Conservation (phyloP, 2,329 filamentous ascomycete species). For the Bipolaris oryzae region DNA sequence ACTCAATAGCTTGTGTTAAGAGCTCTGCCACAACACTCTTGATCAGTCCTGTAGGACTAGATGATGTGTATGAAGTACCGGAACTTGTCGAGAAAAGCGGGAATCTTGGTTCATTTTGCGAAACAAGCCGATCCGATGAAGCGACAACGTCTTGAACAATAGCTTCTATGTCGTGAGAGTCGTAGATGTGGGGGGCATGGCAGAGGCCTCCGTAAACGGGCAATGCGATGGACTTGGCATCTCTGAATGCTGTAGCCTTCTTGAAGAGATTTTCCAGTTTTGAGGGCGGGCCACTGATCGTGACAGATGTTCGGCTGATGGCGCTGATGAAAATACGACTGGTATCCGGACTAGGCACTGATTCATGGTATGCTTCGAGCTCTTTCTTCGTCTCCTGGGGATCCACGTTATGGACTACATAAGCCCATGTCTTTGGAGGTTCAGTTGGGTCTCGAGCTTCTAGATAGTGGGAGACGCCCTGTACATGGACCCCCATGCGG, state of each 20-base stretch:
- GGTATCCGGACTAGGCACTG: conserved; percentile 24
- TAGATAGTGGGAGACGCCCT: conserved; percentile 52
- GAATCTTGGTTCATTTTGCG: conserved; percentile 43
- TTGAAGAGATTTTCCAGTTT: conserved; percentile 32
- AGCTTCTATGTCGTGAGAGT: conserved; percentile 30
- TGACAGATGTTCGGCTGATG: conserved; percentile 33
- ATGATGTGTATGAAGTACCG: conserved; percentile 38
- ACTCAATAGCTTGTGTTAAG: conserved; percentile 23
- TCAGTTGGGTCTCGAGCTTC: conserved; percentile 42
- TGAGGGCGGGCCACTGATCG: conserved; percentile 41
- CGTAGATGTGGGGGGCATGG: conserved; percentile 39
- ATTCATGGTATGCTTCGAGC: conserved; percentile 44
- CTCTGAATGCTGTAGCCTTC: conserved; percentile 29
- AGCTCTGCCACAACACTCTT: conserved; percentile 22
- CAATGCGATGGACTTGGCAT: conserved; percentile 25
- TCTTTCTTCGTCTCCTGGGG: conserved; percentile 46
- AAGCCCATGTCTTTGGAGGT: conserved; percentile 50
- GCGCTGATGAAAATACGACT: conserved; percentile 38
- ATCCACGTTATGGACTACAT: conserved; percentile 47
- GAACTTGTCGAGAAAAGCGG: conserved; percentile 60
- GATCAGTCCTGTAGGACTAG: conserved; percentile 25
- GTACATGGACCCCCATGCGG: conserved; percentile 54
- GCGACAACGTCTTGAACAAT: conserved; percentile 31
- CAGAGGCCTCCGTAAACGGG: conserved; percentile 37
- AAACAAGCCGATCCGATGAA: conserved; percentile 34